Evolutionary conservation across 441 rosid genomes (phyloP).

Genomic region (Euphorbia celastroides): DNA sequence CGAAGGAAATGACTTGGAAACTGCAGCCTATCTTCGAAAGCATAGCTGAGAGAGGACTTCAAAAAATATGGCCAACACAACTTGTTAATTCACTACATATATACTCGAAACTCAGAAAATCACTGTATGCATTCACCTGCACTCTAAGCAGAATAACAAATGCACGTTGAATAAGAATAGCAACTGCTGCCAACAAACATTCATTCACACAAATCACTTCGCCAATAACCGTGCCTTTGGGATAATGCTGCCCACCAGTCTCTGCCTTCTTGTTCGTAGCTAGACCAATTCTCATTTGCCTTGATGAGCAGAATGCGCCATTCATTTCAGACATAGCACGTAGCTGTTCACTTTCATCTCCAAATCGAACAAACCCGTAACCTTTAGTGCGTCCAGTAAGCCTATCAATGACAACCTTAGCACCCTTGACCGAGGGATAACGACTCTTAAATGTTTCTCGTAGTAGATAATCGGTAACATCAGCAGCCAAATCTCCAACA

Average conservation of each 20-base stretch:
- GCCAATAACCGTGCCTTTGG: constrained; percentile 37
- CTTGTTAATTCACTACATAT: constrained; percentile 2
- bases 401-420: constrained; percentile 76
- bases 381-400: constrained; percentile 64
- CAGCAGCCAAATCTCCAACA: constrained; percentile 80
- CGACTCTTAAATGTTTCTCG: constrained; percentile 61
- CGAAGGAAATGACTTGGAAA: constrained; percentile 49
- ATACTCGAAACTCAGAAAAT: constrained; percentile 9
- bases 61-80: constrained; percentile 13
- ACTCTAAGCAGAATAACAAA: background rate
- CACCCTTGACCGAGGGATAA: constrained; percentile 54
- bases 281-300: constrained; percentile 66
- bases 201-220: constrained; percentile 7
- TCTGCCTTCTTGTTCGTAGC: constrained; percentile 54
- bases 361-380: constrained; percentile 70
- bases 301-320: constrained; percentile 56
- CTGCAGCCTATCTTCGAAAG: constrained; percentile 40
- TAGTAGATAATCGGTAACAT: constrained; percentile 65
- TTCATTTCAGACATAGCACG: constrained; percentile 78
- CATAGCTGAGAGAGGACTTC: constrained; percentile 32
- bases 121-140: background rate
- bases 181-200: background rate
- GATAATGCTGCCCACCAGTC: constrained; percentile 39
- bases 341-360: constrained; percentile 56
- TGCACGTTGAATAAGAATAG: background rate